Conservation (phyloP, 805 yeast species). For the Teunomyces stri region DNA sequence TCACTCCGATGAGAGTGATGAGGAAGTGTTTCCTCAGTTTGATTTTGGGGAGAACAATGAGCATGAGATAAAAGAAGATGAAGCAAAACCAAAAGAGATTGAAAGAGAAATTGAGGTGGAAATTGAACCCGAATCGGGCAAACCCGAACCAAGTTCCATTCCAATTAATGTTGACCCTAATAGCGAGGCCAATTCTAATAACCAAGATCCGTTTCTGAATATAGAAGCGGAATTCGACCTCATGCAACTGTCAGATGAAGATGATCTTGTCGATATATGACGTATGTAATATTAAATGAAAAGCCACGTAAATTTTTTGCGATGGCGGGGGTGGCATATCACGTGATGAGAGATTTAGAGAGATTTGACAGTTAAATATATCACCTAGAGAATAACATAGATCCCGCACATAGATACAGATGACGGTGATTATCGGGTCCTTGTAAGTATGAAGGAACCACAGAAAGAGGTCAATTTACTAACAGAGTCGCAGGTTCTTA, state of each 20-base stretch:
- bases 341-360: not conserved
- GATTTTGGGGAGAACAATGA: conserved; percentile 11
- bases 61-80: not conserved
- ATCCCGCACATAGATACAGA: conserved; percentile 15
- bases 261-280: conserved; percentile 3
- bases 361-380: not conserved
- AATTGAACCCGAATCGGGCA: too few relatives aligned
- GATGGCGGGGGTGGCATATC: not conserved
- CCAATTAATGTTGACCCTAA: not conserved
- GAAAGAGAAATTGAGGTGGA: too few relatives aligned
- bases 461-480: conserved; percentile 20
- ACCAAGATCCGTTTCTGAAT: not conserved
- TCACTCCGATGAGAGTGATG: conserved; percentile 11
- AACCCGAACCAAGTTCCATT: too few relatives aligned
- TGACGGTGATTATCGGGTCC: conserved; percentile 72
- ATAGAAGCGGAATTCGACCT: conserved; percentile 2
- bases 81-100: too few relatives aligned
- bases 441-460: conserved; percentile 43
- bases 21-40: conserved; percentile 10
- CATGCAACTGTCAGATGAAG: conserved; percentile 3
- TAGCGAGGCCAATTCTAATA: not conserved
- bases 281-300: not conserved
- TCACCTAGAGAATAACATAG: not conserved
- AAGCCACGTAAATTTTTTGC: not conserved
- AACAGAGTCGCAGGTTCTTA: conserved; percentile 45